These are phyloP conservation scores for Rachicladosporium sp. DNA, from an alignment of 2,329 filamentous ascomycete genomes.

Conservation along the genomic window DNA sequence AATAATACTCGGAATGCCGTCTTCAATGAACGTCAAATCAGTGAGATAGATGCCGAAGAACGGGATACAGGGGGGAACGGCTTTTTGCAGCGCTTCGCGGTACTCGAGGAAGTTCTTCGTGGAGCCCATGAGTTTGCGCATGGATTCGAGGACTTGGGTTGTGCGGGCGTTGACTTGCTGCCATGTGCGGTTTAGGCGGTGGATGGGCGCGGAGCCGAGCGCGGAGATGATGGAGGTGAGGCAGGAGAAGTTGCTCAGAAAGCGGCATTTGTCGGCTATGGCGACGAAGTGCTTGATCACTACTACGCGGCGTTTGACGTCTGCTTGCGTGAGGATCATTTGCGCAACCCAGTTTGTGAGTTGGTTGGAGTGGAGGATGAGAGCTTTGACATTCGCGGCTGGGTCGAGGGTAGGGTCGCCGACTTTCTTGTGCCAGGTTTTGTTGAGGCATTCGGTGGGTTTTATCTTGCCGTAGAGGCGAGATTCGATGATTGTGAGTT, in stretches of 20 bases:
- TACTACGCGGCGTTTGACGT: slow-evolving; percentile 89
- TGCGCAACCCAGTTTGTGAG: slow-evolving; percentile 99
- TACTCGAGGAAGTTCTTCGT: slow-evolving; percentile 98
- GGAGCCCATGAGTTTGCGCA: slow-evolving; percentile 91
- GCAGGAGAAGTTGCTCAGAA: slow-evolving; percentile 92
- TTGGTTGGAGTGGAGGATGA: slow-evolving; percentile 96
- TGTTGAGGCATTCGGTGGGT: slow-evolving; percentile 90
- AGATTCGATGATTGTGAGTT: slow-evolving; percentile 93
- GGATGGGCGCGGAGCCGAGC: slow-evolving; percentile 84
- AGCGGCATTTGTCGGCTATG: slow-evolving; percentile 92
- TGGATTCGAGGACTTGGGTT: slow-evolving; percentile 66
- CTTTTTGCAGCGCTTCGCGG: slow-evolving; percentile 78
- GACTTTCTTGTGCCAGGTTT: slow-evolving; percentile 97
- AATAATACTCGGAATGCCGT: slow-evolving; percentile 90
- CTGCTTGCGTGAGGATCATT: slow-evolving; percentile 91
- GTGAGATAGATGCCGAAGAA: slow-evolving; percentile 99
- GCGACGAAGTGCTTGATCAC: slow-evolving; percentile 98
- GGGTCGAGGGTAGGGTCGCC: slow-evolving; percentile 69
- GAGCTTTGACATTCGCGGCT: slow-evolving; percentile 84
- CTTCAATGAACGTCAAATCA: slow-evolving; percentile 95
- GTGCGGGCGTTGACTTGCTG: slow-evolving; percentile 81
- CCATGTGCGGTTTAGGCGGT: slow-evolving; percentile 88
- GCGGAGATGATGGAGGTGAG: slow-evolving; percentile 96
- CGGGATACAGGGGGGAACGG: slow-evolving; percentile 92
- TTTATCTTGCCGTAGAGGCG: slow-evolving; percentile 91